A percentile compares a stretch with the other conserved stretches of the same genome.
Conservation (phyloP, 129 eudicot species). For the Tagetes erecta region DNA sequence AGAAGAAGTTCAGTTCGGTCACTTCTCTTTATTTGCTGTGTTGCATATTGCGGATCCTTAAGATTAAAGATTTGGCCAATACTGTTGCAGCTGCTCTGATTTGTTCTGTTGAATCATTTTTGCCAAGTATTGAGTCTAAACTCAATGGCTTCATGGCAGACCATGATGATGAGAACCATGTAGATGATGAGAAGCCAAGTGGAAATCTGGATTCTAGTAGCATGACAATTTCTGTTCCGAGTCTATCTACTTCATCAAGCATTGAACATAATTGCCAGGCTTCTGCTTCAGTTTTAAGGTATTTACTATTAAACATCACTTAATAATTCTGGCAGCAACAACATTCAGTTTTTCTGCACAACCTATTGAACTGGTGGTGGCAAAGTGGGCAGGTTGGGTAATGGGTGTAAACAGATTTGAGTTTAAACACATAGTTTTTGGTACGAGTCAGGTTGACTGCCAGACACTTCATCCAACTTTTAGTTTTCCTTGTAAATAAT, state of each 20-base stretch:
- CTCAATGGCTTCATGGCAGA: conserved; percentile 50
- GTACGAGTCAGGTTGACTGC: neutral
- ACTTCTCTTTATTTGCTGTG: conserved; percentile 80
- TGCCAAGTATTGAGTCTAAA: conserved; percentile 54
- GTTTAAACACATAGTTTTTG: neutral
- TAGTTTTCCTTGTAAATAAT: neutral
- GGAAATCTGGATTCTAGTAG: conserved; percentile 40
- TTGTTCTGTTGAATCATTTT: conserved; percentile 51
- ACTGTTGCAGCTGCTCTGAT: conserved; percentile 85
- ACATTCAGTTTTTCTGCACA: conserved; percentile 17
- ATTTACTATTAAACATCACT: conserved; percentile 12
- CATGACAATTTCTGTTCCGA: conserved; percentile 37
- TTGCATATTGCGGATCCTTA: conserved; percentile 91
- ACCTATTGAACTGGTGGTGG: neutral
- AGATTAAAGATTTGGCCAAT: conserved; percentile 91
- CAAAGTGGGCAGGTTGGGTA: neutral
- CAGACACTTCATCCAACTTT: neutral
- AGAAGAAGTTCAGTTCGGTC: conserved; percentile 51
- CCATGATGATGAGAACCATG: conserved; percentile 37
- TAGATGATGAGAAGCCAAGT: conserved; percentile 32
- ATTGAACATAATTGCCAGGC: conserved; percentile 37
- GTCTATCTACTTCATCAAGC: conserved; percentile 39
- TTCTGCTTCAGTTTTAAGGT: conserved; percentile 58
- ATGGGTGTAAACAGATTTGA: neutral
- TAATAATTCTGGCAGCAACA: neutral